phyloP scores from a whole-genome alignment of 441 rosid species.

The Raphanus hybrid region DNA sequence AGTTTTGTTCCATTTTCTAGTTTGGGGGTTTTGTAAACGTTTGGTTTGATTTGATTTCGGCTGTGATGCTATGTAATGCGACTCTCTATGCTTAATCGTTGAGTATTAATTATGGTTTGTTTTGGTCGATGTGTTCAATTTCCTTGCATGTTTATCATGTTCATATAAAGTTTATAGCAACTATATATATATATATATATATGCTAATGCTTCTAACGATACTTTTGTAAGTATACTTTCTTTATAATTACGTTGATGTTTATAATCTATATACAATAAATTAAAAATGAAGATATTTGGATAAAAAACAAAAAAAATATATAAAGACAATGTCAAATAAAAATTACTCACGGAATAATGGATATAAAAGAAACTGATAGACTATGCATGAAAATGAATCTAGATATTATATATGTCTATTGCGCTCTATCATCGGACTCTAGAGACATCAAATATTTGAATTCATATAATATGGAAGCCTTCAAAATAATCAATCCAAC shows the following conservation, averaged over 20 bases:
- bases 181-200: not conserved
- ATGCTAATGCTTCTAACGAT: not conserved
- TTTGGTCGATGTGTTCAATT: not conserved
- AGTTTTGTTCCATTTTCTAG: slow-evolving; percentile 16
- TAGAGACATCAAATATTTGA: too few relatives aligned
- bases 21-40: slow-evolving; percentile 7
- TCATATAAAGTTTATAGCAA: not conserved
- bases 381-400: too few relatives aligned
- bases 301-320: too few relatives aligned
- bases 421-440: too few relatives aligned
- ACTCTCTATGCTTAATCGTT: slow-evolving; percentile 15
- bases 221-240: not conserved
- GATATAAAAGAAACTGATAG: too few relatives aligned
- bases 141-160: slow-evolving; percentile 4
- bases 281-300: too few relatives aligned
- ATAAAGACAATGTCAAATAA: too few relatives aligned
- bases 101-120: not conserved
- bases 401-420: too few relatives aligned
- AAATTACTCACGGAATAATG: too few relatives aligned
- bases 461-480: too few relatives aligned
- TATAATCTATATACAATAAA: not conserved
- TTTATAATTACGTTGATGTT: not conserved
- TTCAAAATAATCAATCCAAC: not conserved
- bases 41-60: slow-evolving; percentile 29
- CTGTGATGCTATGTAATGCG: slow-evolving; percentile 20